Evolutionary conservation across 2,329 filamentous ascomycete species (phyloP).

Genomic region (Fonsecaea multimorphosa): DNA sequence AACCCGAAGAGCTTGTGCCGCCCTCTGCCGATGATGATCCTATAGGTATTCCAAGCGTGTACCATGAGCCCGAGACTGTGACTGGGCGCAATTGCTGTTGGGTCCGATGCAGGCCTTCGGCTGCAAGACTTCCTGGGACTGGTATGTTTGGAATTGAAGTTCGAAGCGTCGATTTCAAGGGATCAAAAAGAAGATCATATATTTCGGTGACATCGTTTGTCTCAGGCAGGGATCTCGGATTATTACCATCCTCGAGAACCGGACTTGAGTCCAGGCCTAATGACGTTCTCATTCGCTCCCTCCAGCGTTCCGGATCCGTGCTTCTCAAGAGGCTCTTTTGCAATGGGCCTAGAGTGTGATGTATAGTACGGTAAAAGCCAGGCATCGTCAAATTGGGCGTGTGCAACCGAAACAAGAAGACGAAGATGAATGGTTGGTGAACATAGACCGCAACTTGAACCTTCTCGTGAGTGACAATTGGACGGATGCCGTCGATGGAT

Average conservation of each 20-base stretch:
- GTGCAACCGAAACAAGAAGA: conserved; percentile 55
- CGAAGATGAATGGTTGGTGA: conserved; percentile 59
- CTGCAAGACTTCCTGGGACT: conserved; percentile 51
- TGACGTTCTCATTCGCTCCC: conserved; percentile 44
- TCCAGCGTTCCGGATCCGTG: conserved; percentile 52
- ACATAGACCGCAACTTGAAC: conserved; percentile 40
- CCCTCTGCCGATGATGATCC: conserved; percentile 29
- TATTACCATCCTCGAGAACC: neutral
- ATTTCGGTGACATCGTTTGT: conserved; percentile 44
- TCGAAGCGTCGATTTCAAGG: conserved; percentile 62
- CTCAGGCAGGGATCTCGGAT: neutral
- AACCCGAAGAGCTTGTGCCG: neutral
- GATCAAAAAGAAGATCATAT: conserved; percentile 67
- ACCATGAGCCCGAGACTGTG: conserved; percentile 38
- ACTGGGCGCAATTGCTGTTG: conserved; percentile 19
- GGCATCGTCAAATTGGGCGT: conserved; percentile 50
- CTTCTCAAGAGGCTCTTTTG: conserved; percentile 54
- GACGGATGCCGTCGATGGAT: conserved; percentile 33
- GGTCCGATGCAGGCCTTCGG: conserved; percentile 35
- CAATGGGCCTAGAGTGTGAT: conserved; percentile 56
- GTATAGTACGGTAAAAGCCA: conserved; percentile 55
- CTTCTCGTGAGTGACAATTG: conserved; percentile 35
- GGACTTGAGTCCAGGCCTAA: conserved; percentile 15
- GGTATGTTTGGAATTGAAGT: conserved; percentile 70
- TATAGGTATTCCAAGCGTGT: conserved; percentile 38